Conservation (phyloP, 2,329 filamentous ascomycete genomes). For the Botrytis fabae region DNA sequence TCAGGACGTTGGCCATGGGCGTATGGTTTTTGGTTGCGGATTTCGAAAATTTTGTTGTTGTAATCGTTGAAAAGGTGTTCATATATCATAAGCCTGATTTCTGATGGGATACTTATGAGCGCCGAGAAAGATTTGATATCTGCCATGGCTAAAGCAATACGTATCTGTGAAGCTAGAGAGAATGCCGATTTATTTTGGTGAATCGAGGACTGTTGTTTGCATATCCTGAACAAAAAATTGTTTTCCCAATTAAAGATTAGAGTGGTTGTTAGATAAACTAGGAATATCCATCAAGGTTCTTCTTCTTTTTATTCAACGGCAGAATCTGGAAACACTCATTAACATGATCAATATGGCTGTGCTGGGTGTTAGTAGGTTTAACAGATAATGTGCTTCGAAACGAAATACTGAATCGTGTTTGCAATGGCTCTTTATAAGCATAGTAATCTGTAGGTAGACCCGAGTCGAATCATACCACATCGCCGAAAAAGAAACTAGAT, state of each 20-base stretch:
- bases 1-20: conserved; percentile 31
- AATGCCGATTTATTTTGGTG: neutral
- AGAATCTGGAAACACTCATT: neutral
- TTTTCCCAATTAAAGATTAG: neutral
- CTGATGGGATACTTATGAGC: conserved; percentile 34
- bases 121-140: conserved; percentile 14
- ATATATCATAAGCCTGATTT: conserved; percentile 38
- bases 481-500: neutral
- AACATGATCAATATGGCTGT: neutral
- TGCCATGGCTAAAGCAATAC: neutral
- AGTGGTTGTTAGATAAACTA: neutral
- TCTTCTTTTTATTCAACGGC: neutral
- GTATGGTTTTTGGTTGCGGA: conserved; percentile 42
- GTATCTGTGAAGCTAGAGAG: neutral
- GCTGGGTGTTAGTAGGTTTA: too few species aligned
- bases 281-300: conserved; percentile 2
- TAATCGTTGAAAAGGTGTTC: conserved; percentile 47
- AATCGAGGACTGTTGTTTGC: neutral
- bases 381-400: neutral
- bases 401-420: conserved; percentile 2
- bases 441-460: neutral
- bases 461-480: neutral
- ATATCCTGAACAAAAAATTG: neutral
- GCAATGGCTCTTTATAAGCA: neutral
- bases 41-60: conserved; percentile 42